Evolutionary conservation across 1,284 basidiomycete species (phyloP), one percentile per base, ranked within the genome.

Genomic region (Vanrija sp.): DNA sequence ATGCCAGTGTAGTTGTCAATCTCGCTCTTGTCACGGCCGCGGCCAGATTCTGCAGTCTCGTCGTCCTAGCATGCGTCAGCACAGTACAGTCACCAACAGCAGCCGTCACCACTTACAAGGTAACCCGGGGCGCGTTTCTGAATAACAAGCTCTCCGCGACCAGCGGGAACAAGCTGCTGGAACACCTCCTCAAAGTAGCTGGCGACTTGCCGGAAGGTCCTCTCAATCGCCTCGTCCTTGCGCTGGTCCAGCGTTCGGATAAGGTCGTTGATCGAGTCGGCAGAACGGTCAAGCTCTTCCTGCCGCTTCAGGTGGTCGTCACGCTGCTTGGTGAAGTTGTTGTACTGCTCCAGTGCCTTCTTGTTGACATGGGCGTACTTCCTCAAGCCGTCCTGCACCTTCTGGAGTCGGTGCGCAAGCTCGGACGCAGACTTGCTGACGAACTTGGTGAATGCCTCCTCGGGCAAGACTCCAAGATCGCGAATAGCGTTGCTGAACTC

Each of bases 361-460:
- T 98, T 98, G 82, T 99, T 99, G 63, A 98, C 95, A 71, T 98
- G 94, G 0, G 91, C 88, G 68, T 93, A 98, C 75, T 94, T 94
- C 75, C 95, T 97, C 61, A 99, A 80, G 28, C 85, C 84, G 66
- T 97, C 93, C 68, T 97, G 94, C 62, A 93, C 86, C 23, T 83
- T 83, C 68, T 96, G 93, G 38, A 98, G 82, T 62, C 87, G 88
- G 78, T 91, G 94, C 65, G 95, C 83, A 39, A 98, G 82, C 90
- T 95, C 65, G 25, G 19, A 74, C 10, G 88, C 80, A 65, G 86
- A 86, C 55, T 89, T 86, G 53, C 83, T 85, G 12, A 86, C 88
- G 72, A 97, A 97, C 77, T 95, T 97, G 69, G 91, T 86, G 68
- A 95, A 98, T 0, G 96, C 95, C 74, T 98, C 96, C 71, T 98